Evolutionary conservation across 2,329 filamentous ascomycete species (phyloP).

Genomic region (Xylariales sp.): DNA sequence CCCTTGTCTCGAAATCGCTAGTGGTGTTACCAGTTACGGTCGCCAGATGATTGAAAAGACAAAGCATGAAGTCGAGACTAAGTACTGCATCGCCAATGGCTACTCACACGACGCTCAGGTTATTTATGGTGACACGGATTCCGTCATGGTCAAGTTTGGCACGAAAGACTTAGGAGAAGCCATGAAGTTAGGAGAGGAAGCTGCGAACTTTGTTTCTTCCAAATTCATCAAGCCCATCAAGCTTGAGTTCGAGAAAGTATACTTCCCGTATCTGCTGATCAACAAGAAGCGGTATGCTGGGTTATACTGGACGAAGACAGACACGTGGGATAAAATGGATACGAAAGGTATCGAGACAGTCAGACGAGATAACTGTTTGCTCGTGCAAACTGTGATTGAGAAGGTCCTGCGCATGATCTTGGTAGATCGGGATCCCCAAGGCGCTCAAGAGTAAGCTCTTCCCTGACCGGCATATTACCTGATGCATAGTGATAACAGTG

Average conservation of each 20-base stretch:
- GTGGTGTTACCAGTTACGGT: slow-evolving; percentile 94
- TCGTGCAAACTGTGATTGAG: slow-evolving; percentile 97
- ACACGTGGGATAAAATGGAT: slow-evolving; percentile 99
- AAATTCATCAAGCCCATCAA: slow-evolving; percentile 98
- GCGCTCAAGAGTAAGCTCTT: slow-evolving; percentile 79
- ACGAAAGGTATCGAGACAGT: slow-evolving; percentile 99
- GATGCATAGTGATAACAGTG: slow-evolving; percentile 29
- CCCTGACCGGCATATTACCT: not conserved
- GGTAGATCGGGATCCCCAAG: slow-evolving; percentile 85
- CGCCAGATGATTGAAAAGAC: slow-evolving; percentile 99
- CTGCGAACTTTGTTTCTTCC: slow-evolving; percentile 78
- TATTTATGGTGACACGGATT: slow-evolving; percentile 98
- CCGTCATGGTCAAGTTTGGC: slow-evolving; percentile 99
- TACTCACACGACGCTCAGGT: slow-evolving; percentile 94
- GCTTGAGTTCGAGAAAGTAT: slow-evolving; percentile 98
- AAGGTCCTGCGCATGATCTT: slow-evolving; percentile 93
- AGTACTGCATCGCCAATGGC: slow-evolving; percentile 89
- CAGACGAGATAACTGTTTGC: slow-evolving; percentile 87
- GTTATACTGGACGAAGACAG: slow-evolving; percentile 91
- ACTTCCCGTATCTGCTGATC: slow-evolving; percentile 95
- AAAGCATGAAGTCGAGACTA: slow-evolving; percentile 87
- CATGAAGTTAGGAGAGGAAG: slow-evolving; percentile 95
- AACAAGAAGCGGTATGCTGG: slow-evolving; percentile 99
- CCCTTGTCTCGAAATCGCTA: slow-evolving; percentile 90
- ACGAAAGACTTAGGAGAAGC: slow-evolving; percentile 80